phyloP scores from a whole-genome alignment of 805 yeast genomes.

The Myxozyma lipomycoides region DNA sequence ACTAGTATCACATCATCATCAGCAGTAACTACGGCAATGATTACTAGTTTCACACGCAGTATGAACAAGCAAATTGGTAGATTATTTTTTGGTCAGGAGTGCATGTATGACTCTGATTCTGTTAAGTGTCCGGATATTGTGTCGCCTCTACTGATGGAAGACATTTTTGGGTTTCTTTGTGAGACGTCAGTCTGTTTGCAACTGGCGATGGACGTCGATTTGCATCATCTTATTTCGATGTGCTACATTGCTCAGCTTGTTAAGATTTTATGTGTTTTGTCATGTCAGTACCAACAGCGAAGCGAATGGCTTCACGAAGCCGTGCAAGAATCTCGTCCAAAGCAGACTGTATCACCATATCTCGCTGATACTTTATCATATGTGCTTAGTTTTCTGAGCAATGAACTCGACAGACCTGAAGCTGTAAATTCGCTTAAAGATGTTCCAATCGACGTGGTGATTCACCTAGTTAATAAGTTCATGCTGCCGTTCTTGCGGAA shows the following conservation, averaged over 20 bases:
- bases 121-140: constrained; percentile 23
- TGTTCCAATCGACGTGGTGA: constrained; percentile 12
- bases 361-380: background rate
- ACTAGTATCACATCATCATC: background rate
- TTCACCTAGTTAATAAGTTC: constrained; percentile 30
- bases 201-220: constrained; percentile 44
- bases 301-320: background rate
- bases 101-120: constrained; percentile 26
- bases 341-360: background rate
- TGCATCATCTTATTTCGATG: constrained; percentile 46
- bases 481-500: constrained; percentile 63
- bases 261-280: constrained; percentile 36
- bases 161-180: constrained; percentile 37
- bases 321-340: background rate
- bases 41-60: background rate
- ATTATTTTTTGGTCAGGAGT: constrained; percentile 25
- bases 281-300: too few relatives aligned
- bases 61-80: constrained; percentile 21
- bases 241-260: constrained; percentile 53
- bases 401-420: background rate
- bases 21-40: background rate
- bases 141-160: constrained; percentile 29
- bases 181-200: constrained; percentile 43
- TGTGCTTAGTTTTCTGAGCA: background rate
- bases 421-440: background rate